Evolutionary conservation across 768 basidiomycete species (phyloP).

Genomic region (Boletellus ananas): DNA sequence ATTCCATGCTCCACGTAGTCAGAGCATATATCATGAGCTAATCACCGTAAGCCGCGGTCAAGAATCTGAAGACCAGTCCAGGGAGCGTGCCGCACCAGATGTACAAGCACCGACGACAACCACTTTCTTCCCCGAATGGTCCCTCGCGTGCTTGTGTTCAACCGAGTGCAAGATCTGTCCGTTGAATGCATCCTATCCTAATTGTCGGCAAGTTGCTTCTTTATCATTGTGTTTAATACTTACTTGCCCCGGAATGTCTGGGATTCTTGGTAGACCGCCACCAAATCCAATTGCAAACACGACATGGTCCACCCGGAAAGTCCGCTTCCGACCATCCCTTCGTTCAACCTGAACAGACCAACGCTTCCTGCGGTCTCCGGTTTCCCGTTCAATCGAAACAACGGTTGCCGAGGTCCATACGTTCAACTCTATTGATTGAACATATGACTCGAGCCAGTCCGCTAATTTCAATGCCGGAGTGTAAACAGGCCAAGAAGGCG

Average conservation of each 20-base stretch:
- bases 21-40: slow-evolving; percentile 47
- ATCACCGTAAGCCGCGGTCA: not conserved
- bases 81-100: slow-evolving; percentile 40
- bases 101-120: slow-evolving; percentile 66
- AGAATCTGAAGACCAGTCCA: not conserved
- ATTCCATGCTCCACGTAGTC: slow-evolving; percentile 45
- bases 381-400: slow-evolving; percentile 23
- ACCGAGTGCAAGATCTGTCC: slow-evolving; percentile 61
- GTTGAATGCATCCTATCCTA: slow-evolving; percentile 50
- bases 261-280: slow-evolving; percentile 42
- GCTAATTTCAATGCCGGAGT: slow-evolving; percentile 56
- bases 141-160: slow-evolving; percentile 49
- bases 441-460: slow-evolving; percentile 66
- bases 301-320: slow-evolving; percentile 46
- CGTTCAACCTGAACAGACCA: slow-evolving; percentile 44
- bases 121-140: slow-evolving; percentile 66
- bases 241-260: slow-evolving; percentile 43
- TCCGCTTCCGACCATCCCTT: slow-evolving; percentile 32
- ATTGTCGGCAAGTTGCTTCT: slow-evolving; percentile 1
- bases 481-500: slow-evolving; percentile 55
- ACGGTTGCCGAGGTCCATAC: slow-evolving; percentile 54
- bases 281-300: slow-evolving; percentile 48
- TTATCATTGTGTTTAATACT: not conserved
- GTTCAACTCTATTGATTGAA: slow-evolving; percentile 55
- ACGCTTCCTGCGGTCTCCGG: slow-evolving; percentile 30